Conservation (phyloP, 2,329 filamentous ascomycete genomes). For the Fusarium redolens region DNA sequence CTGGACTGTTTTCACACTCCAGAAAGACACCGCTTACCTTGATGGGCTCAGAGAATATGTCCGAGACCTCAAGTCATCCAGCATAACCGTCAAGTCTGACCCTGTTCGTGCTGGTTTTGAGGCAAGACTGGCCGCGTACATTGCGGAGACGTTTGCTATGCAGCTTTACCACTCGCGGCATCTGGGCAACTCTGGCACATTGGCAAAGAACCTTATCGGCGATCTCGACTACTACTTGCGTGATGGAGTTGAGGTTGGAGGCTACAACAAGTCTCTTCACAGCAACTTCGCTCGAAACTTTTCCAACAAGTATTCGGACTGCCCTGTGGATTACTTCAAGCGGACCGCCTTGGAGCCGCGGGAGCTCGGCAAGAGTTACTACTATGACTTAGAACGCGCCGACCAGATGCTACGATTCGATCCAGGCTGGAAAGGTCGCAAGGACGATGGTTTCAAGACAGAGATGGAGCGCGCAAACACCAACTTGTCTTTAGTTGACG, state of each 20-base stretch:
- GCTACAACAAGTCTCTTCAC: conserved; percentile 90
- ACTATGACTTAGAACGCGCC: conserved; percentile 83
- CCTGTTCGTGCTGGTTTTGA: conserved; percentile 68
- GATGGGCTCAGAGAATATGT: conserved; percentile 78
- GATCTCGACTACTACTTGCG: conserved; percentile 84
- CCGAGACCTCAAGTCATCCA: conserved; percentile 64
- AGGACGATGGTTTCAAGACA: conserved; percentile 77
- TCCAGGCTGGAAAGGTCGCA: conserved; percentile 77
- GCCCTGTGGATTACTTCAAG: conserved; percentile 82
- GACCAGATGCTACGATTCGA: conserved; percentile 81
- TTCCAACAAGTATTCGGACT: conserved; percentile 78
- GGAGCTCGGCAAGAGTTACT: conserved; percentile 80
- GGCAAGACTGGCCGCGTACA: conserved; percentile 79
- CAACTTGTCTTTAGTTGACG: conserved; percentile 91
- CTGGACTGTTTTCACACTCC: conserved; percentile 86
- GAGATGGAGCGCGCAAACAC: conserved; percentile 90
- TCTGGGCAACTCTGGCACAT: conserved; percentile 70
- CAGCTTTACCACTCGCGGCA: conserved; percentile 89
- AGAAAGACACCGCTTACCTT: conserved; percentile 79
- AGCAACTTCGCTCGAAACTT: conserved; percentile 88
- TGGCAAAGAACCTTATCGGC: conserved; percentile 77
- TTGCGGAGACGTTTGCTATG: conserved; percentile 90
- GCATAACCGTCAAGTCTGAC: conserved; percentile 65
- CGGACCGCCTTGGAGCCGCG: conserved; percentile 74
- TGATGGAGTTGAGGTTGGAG: conserved; percentile 80